Percentiles rank a stretch among this genome's conserved stretches.
phyloP scores from a whole-genome alignment of 129 eudicot species.

The Flaveria robusta region DNA sequence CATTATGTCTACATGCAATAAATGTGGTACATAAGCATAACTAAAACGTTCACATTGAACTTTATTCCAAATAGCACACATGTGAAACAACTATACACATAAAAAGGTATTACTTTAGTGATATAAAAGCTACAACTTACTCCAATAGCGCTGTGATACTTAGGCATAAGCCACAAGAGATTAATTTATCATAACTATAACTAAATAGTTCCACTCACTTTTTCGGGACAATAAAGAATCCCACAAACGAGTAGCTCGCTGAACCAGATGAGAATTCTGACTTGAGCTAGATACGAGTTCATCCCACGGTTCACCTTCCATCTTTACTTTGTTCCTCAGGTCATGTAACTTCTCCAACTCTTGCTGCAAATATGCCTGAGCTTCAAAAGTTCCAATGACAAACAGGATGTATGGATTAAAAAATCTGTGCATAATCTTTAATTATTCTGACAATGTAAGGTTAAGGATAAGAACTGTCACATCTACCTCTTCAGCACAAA shows the following conservation, averaged over 20 bases:
- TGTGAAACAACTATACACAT: constrained; percentile 5
- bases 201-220: constrained; percentile 50
- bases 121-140: constrained; percentile 1
- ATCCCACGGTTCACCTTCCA: constrained; percentile 99
- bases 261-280: constrained; percentile 94
- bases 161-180: constrained; percentile 3
- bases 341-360: constrained; percentile 96
- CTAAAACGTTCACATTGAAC: constrained; percentile 9
- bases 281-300: constrained; percentile 95
- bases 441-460: background rate
- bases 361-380: constrained; percentile 97
- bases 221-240: constrained; percentile 93
- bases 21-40: background rate
- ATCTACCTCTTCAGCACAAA: constrained; percentile 98
- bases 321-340: constrained; percentile 90
- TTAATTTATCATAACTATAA: background rate
- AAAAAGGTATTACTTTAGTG: constrained; percentile 1
- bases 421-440: constrained; percentile 17
- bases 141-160: background rate
- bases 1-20: background rate
- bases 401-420: constrained; percentile 5
- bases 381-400: constrained; percentile 24
- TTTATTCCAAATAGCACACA: background rate
- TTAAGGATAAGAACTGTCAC: constrained; percentile 10
- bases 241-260: constrained; percentile 93